Conservation (phyloP, 345 rosid species). For the Microcos paniculata region DNA sequence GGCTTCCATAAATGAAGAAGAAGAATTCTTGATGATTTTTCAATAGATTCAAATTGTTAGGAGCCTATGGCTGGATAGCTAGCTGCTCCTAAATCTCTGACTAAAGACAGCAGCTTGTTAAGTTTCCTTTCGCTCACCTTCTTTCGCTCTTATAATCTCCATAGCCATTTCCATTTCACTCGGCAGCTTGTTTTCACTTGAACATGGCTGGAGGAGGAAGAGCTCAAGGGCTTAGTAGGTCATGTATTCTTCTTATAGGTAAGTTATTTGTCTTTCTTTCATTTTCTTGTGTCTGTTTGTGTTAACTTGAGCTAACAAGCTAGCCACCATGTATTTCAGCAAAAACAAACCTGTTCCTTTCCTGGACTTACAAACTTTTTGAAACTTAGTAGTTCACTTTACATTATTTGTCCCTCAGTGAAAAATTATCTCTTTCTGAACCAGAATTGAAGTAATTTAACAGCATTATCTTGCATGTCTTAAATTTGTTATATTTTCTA, state of each 20-base stretch:
- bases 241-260: slow-evolving; percentile 85
- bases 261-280: background rate
- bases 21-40: background rate
- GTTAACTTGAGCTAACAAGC: background rate
- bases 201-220: slow-evolving; percentile 41
- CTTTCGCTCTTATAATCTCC: background rate
- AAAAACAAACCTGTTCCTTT: background rate
- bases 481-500: background rate
- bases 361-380: background rate
- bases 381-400: no score
- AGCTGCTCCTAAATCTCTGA: background rate
- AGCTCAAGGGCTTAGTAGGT: slow-evolving; percentile 46
- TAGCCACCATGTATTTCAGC: background rate
- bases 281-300: background rate
- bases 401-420: background rate
- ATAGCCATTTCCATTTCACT: background rate
- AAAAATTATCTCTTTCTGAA: background rate
- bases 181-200: slow-evolving; percentile 6
- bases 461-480: background rate
- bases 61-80: background rate
- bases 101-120: background rate
- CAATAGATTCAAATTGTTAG: background rate
- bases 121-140: background rate
- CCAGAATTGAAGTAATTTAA: background rate
- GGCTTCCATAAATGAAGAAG: background rate